Base-by-base conservation (phyloP, 208 protist species). In the Strigomonas galati region DNA sequence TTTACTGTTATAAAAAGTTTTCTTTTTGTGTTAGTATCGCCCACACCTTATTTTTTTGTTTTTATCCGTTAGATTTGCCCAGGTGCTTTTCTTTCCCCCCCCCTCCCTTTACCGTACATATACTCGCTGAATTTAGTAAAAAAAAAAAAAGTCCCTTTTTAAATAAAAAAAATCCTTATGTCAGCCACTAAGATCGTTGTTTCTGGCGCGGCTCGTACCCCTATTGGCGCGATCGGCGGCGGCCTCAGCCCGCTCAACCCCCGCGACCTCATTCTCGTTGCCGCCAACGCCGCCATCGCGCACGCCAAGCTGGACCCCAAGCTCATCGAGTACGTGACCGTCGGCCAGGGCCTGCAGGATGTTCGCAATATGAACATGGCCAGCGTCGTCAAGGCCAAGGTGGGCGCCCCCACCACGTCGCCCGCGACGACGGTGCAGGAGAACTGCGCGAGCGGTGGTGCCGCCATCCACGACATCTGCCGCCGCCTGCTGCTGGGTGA, bases 391-490 rank as follows among this genome's bases (percentile, higher is more conserved):
- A 70, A 62, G 51, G 74, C 76, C 32, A 65, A 59, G 43, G 61
- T 79, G 49, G 78, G 84, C 28, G 72, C 71, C 24, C 80, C 76
- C 12, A 51, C 77, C 62, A 87, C 72, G n/a, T 75, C 79, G 6
- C 65, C 70, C 5, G 81, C 67, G 12, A 87, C 84, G 31, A 82
- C 79, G 14, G 28, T 87, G 56, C 79, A 85, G 61, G 79, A 91
- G 63, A 87, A 91, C 70, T 87, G 81, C 56, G 76, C 81, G 21
- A 83, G 74, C 21, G 79, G 84, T 37, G 81, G 78, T 26, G 79
- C 76, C 9, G 81, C 79, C 54, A 84, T 84, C 46, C 81, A 91
- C 74, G 81, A 82, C 68, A 73, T 84, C 26, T 70, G 69, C 23
- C 81, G 79, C 40, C 74, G 76, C 27, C 73, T 91, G 44, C 6